A percentile compares a stretch with the other conserved stretches of the same genome.
These are phyloP conservation scores for Fusarium equiseti DNA, from an alignment of 2,329 filamentous ascomycete genomes.

Conservation along the genomic window DNA sequence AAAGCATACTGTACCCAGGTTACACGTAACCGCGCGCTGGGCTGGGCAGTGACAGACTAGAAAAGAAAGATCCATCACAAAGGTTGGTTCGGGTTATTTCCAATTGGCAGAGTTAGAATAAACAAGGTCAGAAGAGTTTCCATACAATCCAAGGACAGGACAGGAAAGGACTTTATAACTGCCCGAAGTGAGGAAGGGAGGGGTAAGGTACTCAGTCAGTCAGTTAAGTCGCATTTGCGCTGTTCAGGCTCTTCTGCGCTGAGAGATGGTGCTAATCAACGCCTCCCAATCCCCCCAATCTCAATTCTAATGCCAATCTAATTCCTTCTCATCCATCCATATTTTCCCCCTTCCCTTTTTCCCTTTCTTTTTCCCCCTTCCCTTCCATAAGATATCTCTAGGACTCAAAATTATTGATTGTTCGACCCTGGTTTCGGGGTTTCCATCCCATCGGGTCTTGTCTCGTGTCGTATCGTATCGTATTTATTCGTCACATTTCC, in stretches of 20 bases:
- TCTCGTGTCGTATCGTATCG: conserved; percentile 11
- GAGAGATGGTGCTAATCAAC: conserved; percentile 37
- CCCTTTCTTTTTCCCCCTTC: conserved; percentile 2
- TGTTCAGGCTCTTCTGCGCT: neutral
- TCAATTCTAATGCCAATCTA: conserved; percentile 6
- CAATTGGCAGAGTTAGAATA: conserved; percentile 1
- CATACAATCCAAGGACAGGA: neutral
- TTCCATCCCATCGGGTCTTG: conserved; percentile 22
- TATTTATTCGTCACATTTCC: conserved; percentile 25
- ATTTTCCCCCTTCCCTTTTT: conserved; percentile 11
- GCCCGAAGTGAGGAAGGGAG: conserved; percentile 8
- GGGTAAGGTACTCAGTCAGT: neutral
- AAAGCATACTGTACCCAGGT: neutral
- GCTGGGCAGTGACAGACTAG: neutral
- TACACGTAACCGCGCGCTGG: neutral
- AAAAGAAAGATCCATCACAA: neutral
- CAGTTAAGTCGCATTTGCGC: neutral
- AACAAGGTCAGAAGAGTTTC: conserved; percentile 2
- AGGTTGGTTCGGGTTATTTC: neutral
- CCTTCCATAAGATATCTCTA: neutral
- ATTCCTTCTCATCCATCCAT: conserved; percentile 12
- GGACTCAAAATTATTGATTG: conserved; percentile 22
- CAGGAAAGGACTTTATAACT: neutral
- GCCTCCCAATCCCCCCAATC: conserved; percentile 39
- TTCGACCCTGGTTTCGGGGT: conserved; percentile 37